Evolutionary conservation across 495 filamentous ascomycete species (phyloP).

Genomic region (Aspergillus biplanus): DNA sequence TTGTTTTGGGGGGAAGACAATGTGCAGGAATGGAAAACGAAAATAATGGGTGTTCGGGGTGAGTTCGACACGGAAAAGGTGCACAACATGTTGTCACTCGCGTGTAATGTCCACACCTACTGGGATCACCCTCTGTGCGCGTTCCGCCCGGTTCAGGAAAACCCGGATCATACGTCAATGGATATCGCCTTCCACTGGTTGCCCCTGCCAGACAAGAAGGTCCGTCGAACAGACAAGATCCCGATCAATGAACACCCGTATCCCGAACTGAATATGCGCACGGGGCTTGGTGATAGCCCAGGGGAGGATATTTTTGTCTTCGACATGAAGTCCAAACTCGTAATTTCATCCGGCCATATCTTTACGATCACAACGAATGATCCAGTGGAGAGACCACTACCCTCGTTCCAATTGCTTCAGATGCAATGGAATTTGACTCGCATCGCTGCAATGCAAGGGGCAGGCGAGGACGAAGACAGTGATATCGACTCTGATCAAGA

Average conservation of each 20-base stretch:
- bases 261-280: neutral
- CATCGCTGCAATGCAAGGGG: conserved; percentile 4
- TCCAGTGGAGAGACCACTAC: conserved; percentile 1
- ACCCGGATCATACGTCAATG: neutral
- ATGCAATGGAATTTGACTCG: conserved; percentile 4
- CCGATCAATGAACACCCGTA: neutral
- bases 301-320: conserved; percentile 1
- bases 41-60: neutral
- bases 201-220: neutral
- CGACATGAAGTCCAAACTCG: conserved; percentile 5
- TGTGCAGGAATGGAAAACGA: neutral
- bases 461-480: conserved; percentile 3
- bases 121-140: neutral
- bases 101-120: neutral
- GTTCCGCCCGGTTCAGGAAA: neutral
- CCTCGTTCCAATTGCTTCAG: neutral
- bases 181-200: neutral
- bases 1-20: neutral
- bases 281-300: conserved; percentile 3
- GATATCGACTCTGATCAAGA: neutral
- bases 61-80: neutral
- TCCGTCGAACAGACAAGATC: neutral
- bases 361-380: neutral
- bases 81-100: neutral
- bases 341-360: neutral